Base-by-base conservation (phyloP, 2,329 filamentous ascomycete species). In the Lizonia empirigonia region DNA sequence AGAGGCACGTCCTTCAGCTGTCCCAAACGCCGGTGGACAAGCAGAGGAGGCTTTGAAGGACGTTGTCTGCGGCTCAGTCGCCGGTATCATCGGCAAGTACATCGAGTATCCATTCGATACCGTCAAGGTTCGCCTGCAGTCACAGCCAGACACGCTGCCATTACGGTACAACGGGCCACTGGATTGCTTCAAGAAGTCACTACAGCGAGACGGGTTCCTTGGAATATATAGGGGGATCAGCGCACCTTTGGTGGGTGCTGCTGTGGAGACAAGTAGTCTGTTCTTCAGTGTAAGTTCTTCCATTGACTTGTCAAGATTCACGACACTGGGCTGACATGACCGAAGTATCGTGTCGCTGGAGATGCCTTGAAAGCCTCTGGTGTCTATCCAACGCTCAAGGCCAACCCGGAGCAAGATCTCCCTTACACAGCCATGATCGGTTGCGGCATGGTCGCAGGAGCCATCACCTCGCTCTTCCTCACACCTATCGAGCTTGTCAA, bases 91-190 rank as follows among this genome's bases (percentile, higher is more conserved):
- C 27, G 93, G 93, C 56, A 99, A 97, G 78, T 90, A 93, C 73
- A 93, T 99, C 69, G 94, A 99, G 74, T 99, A 97, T 72, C 94
- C 94, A 19, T 99, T 99, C 76, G 94, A 99, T 76, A 99, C 94
- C 0, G 87, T 99, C 73, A 99, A 99, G 77, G 94, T 99, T 53
- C 89, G 94, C 32, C 84, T 99, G 9, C 94, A 99, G 73, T 94
- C 93, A n/a, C 93, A 97, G 73, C 90, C 91, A 26, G 88, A 93
- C 72, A 85, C 88, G 64, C 80, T 91, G 2, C 91, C 91, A 13
- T 83, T 92, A 16, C 86, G 84, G 53, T 97, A 97, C 74, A 85
- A 78, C 5, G 94, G 94, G 0, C 93, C 94, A 0, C 67, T 97
- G 58, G 94, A 99, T 76, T 97, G 94, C 77, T 96, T 99, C 76